Conservation (phyloP, 2,329 filamentous ascomycete species). For the Beauveria bassiana region DNA sequence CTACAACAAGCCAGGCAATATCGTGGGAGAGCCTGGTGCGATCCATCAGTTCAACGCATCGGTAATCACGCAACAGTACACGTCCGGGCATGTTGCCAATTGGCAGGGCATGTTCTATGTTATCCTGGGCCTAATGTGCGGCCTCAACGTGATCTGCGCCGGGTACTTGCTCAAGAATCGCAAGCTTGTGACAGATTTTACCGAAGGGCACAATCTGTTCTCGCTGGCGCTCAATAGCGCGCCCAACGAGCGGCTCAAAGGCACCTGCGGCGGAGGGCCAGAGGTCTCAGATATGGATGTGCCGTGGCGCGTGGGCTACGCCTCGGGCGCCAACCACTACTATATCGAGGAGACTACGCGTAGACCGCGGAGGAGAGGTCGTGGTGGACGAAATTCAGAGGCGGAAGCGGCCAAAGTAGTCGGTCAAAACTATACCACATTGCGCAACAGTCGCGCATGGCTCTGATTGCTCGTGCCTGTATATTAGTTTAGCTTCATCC, state of each 20-base stretch:
- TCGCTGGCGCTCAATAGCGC: slow-evolving; percentile 58
- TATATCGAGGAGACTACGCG: slow-evolving; percentile 31
- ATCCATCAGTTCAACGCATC: slow-evolving; percentile 56
- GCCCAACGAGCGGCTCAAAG: slow-evolving; percentile 28
- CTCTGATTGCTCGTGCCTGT: too few relatives aligned
- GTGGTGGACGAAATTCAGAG: too few relatives aligned
- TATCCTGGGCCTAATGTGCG: slow-evolving; percentile 57
- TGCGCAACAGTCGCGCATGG: too few relatives aligned
- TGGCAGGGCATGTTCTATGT: slow-evolving; percentile 63
- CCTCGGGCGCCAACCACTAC: slow-evolving; percentile 31
- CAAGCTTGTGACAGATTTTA: slow-evolving; percentile 68
- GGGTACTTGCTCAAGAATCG: slow-evolving; percentile 47
- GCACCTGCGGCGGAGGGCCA: slow-evolving; percentile 32
- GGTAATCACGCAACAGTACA: slow-evolving; percentile 60
- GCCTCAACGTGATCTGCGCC: slow-evolving; percentile 59
- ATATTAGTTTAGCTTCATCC: not conserved
- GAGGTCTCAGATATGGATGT: slow-evolving; percentile 28
- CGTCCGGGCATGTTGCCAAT: slow-evolving; percentile 50
- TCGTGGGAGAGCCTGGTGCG: slow-evolving; percentile 34
- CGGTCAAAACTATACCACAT: not conserved
- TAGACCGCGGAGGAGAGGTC: too few relatives aligned
- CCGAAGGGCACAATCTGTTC: slow-evolving; percentile 70
- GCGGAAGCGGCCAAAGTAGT: not conserved
- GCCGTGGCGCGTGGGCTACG: slow-evolving; percentile 35
- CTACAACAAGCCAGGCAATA: slow-evolving; percentile 24